These are phyloP conservation scores for Ophiostoma ips DNA, from an alignment of 2,329 filamentous ascomycete genomes.

Conservation along the genomic window DNA sequence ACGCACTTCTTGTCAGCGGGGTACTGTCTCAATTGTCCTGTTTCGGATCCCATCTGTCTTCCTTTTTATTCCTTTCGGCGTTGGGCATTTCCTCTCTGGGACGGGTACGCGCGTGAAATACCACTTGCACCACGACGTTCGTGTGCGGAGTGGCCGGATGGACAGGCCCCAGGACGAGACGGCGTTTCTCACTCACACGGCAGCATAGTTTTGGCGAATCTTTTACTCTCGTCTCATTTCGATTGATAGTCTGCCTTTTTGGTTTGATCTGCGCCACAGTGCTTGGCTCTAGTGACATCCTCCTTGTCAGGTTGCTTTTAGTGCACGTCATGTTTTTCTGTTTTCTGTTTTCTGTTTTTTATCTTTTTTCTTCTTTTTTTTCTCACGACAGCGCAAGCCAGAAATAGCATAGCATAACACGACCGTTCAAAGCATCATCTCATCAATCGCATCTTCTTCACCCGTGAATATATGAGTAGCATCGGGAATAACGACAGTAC, in stretches of 20 bases:
- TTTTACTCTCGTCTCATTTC: not conserved
- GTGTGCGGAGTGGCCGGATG: not conserved
- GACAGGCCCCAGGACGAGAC: not conserved
- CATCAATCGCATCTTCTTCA: too few relatives aligned
- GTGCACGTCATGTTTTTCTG: not conserved
- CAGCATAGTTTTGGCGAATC: not conserved
- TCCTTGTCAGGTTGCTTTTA: not conserved
- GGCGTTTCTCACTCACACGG: constrained; percentile 1
- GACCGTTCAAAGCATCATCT: too few relatives aligned
- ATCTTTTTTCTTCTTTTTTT: not conserved
- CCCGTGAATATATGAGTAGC: too few relatives aligned
- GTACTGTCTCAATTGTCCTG: not conserved
- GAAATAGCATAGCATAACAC: not conserved
- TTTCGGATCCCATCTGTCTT: not conserved
- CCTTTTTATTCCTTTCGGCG: not conserved
- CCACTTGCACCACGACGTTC: not conserved
- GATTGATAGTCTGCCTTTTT: too few relatives aligned
- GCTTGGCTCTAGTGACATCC: not conserved
- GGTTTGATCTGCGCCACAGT: not conserved
- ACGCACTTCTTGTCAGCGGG: not conserved
- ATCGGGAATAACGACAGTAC: too few relatives aligned
- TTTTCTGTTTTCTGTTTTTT: not conserved
- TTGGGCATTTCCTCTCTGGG: constrained; percentile 1
- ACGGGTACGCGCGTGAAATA: not conserved
- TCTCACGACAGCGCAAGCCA: not conserved